Evolutionary conservation across 139 green algal genomes (phyloP).

Genomic region (Eudorina sp.): DNA sequence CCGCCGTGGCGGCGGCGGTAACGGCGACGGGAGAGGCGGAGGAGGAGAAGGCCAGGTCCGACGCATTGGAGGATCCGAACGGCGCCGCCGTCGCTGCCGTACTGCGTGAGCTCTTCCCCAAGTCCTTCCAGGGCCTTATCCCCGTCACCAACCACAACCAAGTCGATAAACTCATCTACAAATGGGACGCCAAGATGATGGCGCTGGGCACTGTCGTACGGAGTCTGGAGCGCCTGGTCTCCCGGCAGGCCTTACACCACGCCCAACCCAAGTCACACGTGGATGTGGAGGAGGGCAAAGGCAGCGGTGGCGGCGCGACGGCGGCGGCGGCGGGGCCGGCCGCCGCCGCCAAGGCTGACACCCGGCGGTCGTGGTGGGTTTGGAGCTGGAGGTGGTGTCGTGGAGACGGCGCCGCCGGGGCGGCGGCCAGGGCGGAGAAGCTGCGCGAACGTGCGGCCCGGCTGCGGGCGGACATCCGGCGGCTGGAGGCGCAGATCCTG

Average conservation of each 20-base stretch:
- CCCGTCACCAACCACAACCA: conserved; percentile 7
- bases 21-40: neutral
- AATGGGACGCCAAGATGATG: conserved; percentile 9
- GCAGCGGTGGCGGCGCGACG: neutral
- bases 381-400: neutral
- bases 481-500: neutral
- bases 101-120: neutral
- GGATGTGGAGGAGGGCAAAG: neutral
- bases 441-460: no score
- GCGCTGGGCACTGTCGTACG: neutral
- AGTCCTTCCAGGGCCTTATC: conserved; percentile 13
- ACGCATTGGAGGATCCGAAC: neutral
- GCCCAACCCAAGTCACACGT: no score
- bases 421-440: neutral
- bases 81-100: neutral
- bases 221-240: neutral
- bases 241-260: no score
- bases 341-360: neutral
- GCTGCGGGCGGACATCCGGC: neutral
- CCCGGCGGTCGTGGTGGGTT: neutral
- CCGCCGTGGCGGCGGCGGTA: neutral
- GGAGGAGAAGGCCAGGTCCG: neutral
- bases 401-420: neutral
- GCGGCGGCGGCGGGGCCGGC: neutral
- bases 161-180: conserved; percentile 2